phyloP scores from a whole-genome alignment of 148 eudicot species.

The Cornus controversa region DNA sequence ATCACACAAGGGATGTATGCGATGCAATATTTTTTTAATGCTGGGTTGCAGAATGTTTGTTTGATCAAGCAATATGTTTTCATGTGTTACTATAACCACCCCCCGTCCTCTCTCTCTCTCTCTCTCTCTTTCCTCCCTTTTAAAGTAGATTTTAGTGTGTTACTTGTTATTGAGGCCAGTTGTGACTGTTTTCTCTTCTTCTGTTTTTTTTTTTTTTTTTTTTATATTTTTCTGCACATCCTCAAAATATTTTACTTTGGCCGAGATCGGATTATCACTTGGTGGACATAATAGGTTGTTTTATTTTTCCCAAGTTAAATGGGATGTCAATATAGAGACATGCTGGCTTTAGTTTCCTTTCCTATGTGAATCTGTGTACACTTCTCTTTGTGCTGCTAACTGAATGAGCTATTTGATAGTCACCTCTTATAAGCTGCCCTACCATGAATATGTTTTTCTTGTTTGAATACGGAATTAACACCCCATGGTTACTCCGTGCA shows the following conservation, averaged over 20 bases:
- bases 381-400: background rate
- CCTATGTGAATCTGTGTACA: background rate
- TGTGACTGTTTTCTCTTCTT: background rate
- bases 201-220: background rate
- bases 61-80: background rate
- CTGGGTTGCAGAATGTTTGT: background rate
- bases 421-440: background rate
- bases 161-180: background rate
- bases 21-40: background rate
- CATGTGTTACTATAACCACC: background rate
- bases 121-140: background rate
- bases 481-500: conserved; percentile 30
- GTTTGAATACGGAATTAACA: background rate
- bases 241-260: background rate
- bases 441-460: background rate
- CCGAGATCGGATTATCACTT: background rate
- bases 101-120: no score
- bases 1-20: background rate
- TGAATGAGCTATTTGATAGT: background rate
- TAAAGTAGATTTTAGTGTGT: background rate
- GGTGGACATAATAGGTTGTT: background rate
- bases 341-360: background rate
- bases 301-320: background rate
- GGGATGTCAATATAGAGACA: background rate
- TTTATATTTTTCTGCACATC: background rate